Evolutionary conservation across 768 basidiomycete genomes (phyloP), one percentile per base, ranked within the genome.

Genomic region (Lactarius vividus): DNA sequence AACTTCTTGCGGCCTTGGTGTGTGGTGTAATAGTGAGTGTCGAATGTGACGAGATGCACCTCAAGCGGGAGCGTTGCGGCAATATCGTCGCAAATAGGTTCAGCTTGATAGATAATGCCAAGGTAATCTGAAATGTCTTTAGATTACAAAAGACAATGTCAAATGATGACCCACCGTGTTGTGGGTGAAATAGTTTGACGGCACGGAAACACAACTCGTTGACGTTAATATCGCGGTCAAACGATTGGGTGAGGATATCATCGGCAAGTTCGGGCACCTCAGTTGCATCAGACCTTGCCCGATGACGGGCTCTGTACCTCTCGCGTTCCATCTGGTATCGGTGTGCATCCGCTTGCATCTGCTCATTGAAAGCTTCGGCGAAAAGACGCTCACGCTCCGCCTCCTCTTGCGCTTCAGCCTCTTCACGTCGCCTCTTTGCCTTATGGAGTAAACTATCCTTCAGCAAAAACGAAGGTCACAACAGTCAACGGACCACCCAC

Each of bases 1-100:
- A 91, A 81, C 73, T 91, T 92, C 79, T 85, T 91, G 53, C 80
- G 83, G 78, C 88, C 92, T 80, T 89, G 88, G 10, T 73, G 81
- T 0, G 84, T 84, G 1, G 79, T 77, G 72, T 94, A 94, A 72
- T 93, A 92, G 23, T 81, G 79, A 1, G 88, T 82, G 56, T 83
- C 79, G 71, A 94, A 94, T 20, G 81, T 81, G 28, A 91, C 80
- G 6, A 85, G 77, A 70, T 87, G 83, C 11, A 94, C 78, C 70
- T 92, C 91, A 5, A 94, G 79, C 29, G 87, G 85, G 18, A 85
- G 75, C 2, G 82, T 81, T n/a, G 77, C 78, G 64, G 82, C 77
- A 18, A 83, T 77, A 67, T 88, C 84, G 65, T 92, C 89, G 71
- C 85, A 85, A 18, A 93, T 75, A 9, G 92, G 91, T 66, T 92